These are phyloP conservation scores for Heliocybe sulcata DNA, from an alignment of 1,284 basidiomycete species.

Conservation along the genomic window DNA sequence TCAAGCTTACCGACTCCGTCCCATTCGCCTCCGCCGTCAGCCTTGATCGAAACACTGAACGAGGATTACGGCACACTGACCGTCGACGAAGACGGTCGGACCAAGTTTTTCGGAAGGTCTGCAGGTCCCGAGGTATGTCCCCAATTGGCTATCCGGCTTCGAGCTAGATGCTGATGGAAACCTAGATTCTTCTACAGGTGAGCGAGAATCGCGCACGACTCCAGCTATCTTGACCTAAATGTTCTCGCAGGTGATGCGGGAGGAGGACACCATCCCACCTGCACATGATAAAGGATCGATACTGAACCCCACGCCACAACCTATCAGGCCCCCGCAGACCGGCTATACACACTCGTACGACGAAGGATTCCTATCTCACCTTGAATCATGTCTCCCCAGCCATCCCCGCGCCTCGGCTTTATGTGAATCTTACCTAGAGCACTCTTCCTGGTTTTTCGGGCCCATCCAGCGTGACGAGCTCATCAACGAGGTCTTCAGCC, in stretches of 20 bases:
- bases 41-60: constrained; percentile 11
- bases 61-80: constrained; percentile 1
- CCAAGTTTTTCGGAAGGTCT: not conserved
- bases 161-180: not conserved
- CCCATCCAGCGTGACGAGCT: not conserved
- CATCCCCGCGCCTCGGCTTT: not conserved
- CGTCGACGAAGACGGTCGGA: not conserved
- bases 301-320: not conserved
- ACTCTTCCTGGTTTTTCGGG: not conserved
- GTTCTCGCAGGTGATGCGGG: not conserved
- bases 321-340: not conserved
- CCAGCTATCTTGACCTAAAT: not conserved
- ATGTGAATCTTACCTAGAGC: not conserved
- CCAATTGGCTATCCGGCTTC: not conserved
- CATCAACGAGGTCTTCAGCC: not conserved
- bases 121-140: not conserved
- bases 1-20: not conserved
- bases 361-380: not conserved
- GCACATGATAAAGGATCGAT: not conserved
- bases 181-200: not conserved
- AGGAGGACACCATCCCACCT: not conserved
- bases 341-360: not conserved
- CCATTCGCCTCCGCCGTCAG: not conserved
- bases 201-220: not conserved
- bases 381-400: not conserved